A percentile compares a stretch with the other conserved stretches of the same genome.
Evolutionary conservation across 805 yeast species (phyloP).

Genomic region (Candida coleopterorum): DNA sequence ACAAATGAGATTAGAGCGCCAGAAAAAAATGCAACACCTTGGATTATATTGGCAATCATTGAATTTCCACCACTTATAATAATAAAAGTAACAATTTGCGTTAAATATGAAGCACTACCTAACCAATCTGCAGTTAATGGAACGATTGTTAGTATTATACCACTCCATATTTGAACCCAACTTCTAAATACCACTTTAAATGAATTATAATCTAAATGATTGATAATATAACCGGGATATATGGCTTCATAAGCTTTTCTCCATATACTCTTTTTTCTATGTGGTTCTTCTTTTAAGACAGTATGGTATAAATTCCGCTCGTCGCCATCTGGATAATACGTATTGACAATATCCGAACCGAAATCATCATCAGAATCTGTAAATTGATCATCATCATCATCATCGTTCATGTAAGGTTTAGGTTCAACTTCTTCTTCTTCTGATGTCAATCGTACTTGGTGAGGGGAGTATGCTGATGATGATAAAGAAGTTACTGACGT

Average conservation of each 20-base stretch:
- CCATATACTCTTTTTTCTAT: slow-evolving; percentile 11
- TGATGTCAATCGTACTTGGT: background rate
- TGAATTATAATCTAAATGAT: slow-evolving; percentile 22
- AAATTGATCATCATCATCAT: background rate
- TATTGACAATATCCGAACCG: slow-evolving; percentile 4
- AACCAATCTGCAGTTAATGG: slow-evolving; percentile 23
- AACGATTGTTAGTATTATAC: slow-evolving; percentile 20
- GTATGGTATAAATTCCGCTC: slow-evolving; percentile 4
- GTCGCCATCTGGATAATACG: slow-evolving; percentile 8
- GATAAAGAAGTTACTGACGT: background rate
- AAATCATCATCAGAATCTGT: background rate
- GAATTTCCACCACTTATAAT: slow-evolving; percentile 24
- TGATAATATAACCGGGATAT: slow-evolving; percentile 21
- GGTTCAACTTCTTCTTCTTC: background rate
- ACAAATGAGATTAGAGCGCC: slow-evolving; percentile 20
- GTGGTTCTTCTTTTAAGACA: slow-evolving; percentile 8
- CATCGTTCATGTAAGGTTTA: background rate
- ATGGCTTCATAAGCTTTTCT: slow-evolving; percentile 9
- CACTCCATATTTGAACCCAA: slow-evolving; percentile 24
- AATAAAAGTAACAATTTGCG: slow-evolving; percentile 25
- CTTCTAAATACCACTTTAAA: slow-evolving; percentile 21
- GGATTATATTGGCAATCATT: slow-evolving; percentile 15
- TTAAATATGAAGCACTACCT: slow-evolving; percentile 24
- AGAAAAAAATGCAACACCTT: slow-evolving; percentile 14
- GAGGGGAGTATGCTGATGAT: background rate